These are phyloP conservation scores for Stachybotrys chlorohalonatus DNA, from an alignment of 2,329 filamentous ascomycete genomes.

Conservation along the genomic window DNA sequence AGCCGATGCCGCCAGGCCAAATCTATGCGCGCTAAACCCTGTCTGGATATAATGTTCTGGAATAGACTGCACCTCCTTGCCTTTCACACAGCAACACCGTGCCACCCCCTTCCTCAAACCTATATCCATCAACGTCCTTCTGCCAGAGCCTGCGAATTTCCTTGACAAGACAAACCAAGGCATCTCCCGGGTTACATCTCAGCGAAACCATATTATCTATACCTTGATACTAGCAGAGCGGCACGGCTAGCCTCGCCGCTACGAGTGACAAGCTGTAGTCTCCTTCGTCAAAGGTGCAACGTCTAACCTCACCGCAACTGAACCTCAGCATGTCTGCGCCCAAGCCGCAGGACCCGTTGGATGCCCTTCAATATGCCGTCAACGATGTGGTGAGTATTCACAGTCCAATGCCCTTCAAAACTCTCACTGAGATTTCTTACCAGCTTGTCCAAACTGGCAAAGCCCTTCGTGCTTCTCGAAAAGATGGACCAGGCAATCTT, in stretches of 20 bases:
- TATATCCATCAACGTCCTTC: too few relatives aligned
- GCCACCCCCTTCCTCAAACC: too few relatives aligned
- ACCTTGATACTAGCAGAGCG: too few relatives aligned
- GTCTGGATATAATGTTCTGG: too few relatives aligned
- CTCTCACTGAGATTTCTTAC: constrained; percentile 3
- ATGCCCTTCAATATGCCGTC: constrained; percentile 42
- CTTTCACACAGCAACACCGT: too few relatives aligned
- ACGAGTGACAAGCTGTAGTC: not conserved
- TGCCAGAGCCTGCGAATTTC: too few relatives aligned
- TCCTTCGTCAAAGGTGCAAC: not conserved
- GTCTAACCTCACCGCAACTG: not conserved
- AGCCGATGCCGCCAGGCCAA: too few relatives aligned
- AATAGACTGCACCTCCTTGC: too few relatives aligned
- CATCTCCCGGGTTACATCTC: too few relatives aligned
- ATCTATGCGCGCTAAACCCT: too few relatives aligned
- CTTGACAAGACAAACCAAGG: too few relatives aligned
- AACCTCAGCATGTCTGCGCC: constrained; percentile 18
- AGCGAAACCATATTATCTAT: too few relatives aligned
- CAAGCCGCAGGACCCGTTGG: constrained; percentile 29
- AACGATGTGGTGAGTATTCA: constrained; percentile 41
- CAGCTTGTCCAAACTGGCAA: constrained; percentile 53
- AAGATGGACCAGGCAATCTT: constrained; percentile 32
- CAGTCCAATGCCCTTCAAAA: not conserved
- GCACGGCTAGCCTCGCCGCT: not conserved
- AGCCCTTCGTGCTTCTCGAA: constrained; percentile 39